Evolutionary conservation across 1,139 yeast genomes (phyloP).

Genomic region (Sugiyamaella neomexicana): DNA sequence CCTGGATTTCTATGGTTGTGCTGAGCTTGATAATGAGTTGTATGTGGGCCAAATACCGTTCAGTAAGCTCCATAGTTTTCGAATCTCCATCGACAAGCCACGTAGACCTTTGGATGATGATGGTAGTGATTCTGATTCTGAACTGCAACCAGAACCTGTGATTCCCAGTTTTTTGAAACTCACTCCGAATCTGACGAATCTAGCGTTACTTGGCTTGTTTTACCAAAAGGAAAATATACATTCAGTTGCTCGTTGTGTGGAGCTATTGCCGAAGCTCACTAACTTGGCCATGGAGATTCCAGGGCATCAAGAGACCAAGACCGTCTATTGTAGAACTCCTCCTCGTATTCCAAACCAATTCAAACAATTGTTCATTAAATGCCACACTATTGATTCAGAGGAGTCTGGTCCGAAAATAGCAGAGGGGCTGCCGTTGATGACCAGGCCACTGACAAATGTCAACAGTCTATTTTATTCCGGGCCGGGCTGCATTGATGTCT

Average conservation of each 20-base stretch:
- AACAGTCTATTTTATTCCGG: conserved; percentile 1
- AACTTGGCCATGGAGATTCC: conserved; percentile 3
- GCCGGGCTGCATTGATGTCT: conserved; percentile 3
- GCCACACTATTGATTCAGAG: neutral
- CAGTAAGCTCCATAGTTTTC: neutral
- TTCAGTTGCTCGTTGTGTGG: neutral
- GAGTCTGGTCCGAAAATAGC: neutral
- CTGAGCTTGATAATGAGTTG: neutral
- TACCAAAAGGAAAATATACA: conserved; percentile 4
- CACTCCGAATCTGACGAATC: conserved; percentile 5
- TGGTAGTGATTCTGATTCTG: too few relatives aligned
- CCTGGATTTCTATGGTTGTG: neutral
- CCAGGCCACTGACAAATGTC: neutral
- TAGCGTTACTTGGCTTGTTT: conserved; percentile 4
- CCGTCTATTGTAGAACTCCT: too few relatives aligned
- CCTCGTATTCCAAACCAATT: neutral
- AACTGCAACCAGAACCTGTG: conserved; percentile 1
- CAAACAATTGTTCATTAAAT: neutral
- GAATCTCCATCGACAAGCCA: too few relatives aligned
- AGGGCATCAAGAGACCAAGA: neutral
- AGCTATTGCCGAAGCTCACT: neutral
- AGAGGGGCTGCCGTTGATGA: too few relatives aligned
- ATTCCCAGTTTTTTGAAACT: neutral
- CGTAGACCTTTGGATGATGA: too few relatives aligned
- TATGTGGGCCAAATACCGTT: neutral